Conservation (phyloP, 371 early-diverging fungal genomes). For the Mucor velutinosus region DNA sequence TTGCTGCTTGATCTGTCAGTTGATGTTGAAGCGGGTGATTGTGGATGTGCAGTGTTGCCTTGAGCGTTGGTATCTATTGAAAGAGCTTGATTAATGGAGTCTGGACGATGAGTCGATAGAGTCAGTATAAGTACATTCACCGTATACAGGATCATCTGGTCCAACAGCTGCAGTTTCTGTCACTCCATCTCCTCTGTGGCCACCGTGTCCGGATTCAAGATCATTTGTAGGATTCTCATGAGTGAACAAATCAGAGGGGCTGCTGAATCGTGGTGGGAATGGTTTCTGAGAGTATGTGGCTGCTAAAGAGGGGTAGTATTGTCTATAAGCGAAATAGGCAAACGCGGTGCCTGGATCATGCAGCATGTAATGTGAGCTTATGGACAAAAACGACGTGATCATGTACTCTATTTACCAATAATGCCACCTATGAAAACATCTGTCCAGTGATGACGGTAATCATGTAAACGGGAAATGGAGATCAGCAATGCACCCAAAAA, state of each 20-base stretch:
- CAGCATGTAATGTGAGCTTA: not conserved
- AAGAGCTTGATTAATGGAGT: not conserved
- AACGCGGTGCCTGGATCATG: slow-evolving; percentile 20
- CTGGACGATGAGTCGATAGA: not conserved
- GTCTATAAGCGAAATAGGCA: slow-evolving; percentile 66
- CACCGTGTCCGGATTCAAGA: slow-evolving; percentile 4
- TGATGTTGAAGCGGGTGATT: not conserved
- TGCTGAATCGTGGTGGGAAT: slow-evolving; percentile 21
- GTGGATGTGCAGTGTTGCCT: not conserved
- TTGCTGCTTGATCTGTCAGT: not conserved
- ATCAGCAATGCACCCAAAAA: slow-evolving; percentile 65
- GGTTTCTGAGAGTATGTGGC: slow-evolving; percentile 16
- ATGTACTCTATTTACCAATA: slow-evolving; percentile 30
- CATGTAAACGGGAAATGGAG: slow-evolving; percentile 70
- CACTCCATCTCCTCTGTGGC: too few species aligned
- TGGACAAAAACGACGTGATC: not conserved
- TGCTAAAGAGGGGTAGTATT: slow-evolving; percentile 61
- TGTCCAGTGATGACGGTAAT: slow-evolving; percentile 88
- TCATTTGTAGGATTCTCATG: slow-evolving; percentile 13
- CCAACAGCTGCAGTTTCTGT: not conserved
- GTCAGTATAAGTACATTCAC: slow-evolving; percentile 6
- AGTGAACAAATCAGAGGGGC: slow-evolving; percentile 16
- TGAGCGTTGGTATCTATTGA: slow-evolving; percentile 4
- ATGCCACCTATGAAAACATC: slow-evolving; percentile 75
- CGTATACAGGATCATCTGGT: slow-evolving; percentile 1